phyloP scores from a whole-genome alignment of 176 grass and related monocot species.

The Hyparrhenia diplandra region DNA sequence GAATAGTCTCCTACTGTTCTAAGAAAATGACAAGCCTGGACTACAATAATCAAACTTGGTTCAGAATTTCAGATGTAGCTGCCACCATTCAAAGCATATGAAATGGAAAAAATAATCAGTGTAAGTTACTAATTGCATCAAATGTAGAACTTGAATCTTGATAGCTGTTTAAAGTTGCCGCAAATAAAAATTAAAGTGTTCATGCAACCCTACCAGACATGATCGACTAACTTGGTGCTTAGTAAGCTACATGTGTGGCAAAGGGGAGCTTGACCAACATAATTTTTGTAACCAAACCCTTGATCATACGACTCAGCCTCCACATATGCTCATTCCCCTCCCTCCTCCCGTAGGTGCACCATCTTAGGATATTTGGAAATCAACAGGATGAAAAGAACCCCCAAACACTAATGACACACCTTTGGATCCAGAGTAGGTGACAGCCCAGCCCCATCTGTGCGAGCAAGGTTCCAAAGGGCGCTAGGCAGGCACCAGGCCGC shows the following conservation, averaged over 20 bases:
- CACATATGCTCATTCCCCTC: neutral
- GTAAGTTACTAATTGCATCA: too few species aligned
- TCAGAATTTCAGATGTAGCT: neutral
- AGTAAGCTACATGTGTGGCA: neutral
- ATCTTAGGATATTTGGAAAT: neutral
- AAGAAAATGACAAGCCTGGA: too few species aligned
- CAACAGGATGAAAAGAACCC: neutral
- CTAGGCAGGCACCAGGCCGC: too few species aligned
- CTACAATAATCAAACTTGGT: neutral
- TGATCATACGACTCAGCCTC: neutral
- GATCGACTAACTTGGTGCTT: neutral
- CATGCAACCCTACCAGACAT: neutral
- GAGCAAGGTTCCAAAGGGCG: too few species aligned
- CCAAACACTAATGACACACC: neutral
- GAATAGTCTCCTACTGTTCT: too few species aligned
- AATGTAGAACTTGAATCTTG: neutral
- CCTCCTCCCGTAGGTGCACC: neutral
- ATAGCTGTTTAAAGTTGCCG: neutral
- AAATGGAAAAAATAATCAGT: neutral
- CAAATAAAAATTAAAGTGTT: neutral
- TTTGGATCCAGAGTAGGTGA: neutral
- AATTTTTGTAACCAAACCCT: neutral
- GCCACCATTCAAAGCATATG: neutral
- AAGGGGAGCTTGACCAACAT: neutral
- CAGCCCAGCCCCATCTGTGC: neutral